Base-by-base conservation (phyloP, 495 filamentous ascomycete genomes). In the Copromyces sp. region DNA sequence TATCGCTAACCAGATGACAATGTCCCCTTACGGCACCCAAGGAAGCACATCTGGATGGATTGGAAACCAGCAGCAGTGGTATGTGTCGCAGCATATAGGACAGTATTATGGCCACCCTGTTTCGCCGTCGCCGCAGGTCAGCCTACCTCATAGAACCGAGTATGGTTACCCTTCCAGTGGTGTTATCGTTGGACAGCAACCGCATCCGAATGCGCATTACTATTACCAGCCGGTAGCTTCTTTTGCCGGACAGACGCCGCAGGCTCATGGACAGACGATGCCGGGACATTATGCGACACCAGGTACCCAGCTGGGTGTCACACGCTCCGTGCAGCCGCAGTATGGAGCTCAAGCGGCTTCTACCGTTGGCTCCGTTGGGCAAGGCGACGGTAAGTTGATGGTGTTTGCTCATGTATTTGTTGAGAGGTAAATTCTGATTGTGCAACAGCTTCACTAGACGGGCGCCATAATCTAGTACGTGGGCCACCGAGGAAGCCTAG, bases 401-500 rank as follows among this genome's bases (percentile, higher is more conserved):
- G 16, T 38, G 53, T 20, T 38, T 44, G 39, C n/a, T 38, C 37
- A 44, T 20, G 35, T 65, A 40, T 65, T 69, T 3, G 44, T n/a
- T 20, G 29, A 69, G 39, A 45, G 29, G 9, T 32, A 11, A 69
- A 29, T 71, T 69, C 70, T 73, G 32, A 73, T 61, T 9, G 40
- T 12, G 16, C 53, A 9, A 68, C 71, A 86, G 81, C 69, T 42
- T 78, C 79, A 29, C 74, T 74, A 24, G 78, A 78, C 3, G 68
- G 74, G 39, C 80, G 78, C 61, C 82, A 79, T 65, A 83, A 83
- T 42, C 86, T 92, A 39, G 92, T 93, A 68, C 88, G 94, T 75
- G 94, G 94, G n/a, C 94, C 95, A 16, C 93, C 94, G 14, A 86
- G 94, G 75, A 98, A 97, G 76, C 95, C 95, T 37, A 93, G 93